Percentiles rank a stretch among this genome's conserved stretches.
These are phyloP conservation scores for Nemania sp. DNA, from an alignment of 2,329 filamentous ascomycete genomes.

Conservation along the genomic window DNA sequence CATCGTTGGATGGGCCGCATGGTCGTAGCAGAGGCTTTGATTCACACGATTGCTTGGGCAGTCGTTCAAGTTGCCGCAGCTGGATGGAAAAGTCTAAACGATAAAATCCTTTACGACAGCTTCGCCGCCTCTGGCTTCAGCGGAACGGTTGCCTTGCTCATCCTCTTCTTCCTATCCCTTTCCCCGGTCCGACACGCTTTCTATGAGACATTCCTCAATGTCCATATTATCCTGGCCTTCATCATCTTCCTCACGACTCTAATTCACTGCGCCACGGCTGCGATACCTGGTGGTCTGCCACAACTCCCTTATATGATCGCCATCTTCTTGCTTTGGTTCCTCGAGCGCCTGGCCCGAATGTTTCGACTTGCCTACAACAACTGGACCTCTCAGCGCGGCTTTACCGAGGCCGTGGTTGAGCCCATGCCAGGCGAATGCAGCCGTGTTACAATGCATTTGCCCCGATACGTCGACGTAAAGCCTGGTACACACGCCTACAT, in stretches of 20 bases:
- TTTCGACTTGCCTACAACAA: constrained; percentile 68
- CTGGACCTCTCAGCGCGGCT: constrained; percentile 56
- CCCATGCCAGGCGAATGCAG: constrained; percentile 70
- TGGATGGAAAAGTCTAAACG: constrained; percentile 61
- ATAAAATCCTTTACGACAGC: constrained; percentile 57
- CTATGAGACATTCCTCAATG: constrained; percentile 92
- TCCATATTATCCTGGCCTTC: constrained; percentile 77
- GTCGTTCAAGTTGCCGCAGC: constrained; percentile 69
- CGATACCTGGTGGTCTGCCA: constrained; percentile 66
- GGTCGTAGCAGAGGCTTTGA: constrained; percentile 67
- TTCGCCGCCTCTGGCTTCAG: constrained; percentile 70
- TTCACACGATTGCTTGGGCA: constrained; percentile 74
- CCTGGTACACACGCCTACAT: constrained; percentile 77
- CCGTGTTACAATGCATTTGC: constrained; percentile 70
- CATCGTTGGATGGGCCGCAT: constrained; percentile 83
- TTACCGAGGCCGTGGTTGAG: constrained; percentile 68
- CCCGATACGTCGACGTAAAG: constrained; percentile 65
- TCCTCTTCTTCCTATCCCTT: constrained; percentile 70
- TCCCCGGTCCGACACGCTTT: constrained; percentile 89
- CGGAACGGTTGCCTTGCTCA: constrained; percentile 61
- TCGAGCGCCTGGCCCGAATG: constrained; percentile 69
- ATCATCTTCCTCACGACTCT: constrained; percentile 72
- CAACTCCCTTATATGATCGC: constrained; percentile 76
- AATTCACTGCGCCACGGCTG: constrained; percentile 73
- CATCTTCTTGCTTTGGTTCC: constrained; percentile 75